phyloP scores from a whole-genome alignment of 176 grass and related monocot species.

The Musa beccarii region DNA sequence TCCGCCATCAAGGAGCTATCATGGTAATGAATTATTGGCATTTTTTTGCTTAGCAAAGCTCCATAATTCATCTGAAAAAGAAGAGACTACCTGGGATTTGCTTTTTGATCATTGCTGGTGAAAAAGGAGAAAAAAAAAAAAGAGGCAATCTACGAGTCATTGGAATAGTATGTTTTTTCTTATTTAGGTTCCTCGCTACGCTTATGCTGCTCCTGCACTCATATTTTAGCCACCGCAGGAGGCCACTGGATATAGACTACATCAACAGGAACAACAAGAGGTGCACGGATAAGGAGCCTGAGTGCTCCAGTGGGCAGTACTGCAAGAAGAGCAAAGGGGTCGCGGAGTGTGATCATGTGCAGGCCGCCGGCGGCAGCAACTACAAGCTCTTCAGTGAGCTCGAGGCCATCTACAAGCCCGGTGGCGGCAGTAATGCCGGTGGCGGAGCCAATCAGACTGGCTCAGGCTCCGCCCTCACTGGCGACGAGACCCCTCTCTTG shows the following conservation, averaged over 20 bases:
- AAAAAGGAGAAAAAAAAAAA: constrained; percentile 14
- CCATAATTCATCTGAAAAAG: constrained; percentile 24
- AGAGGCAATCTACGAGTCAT: constrained; percentile 11
- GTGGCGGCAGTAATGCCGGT: constrained; percentile 23
- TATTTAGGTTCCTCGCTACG: no score
- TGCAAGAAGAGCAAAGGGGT: constrained; percentile 49
- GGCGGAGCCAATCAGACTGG: constrained; percentile 47
- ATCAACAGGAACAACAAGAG: constrained; percentile 65
- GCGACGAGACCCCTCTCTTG: constrained; percentile 57
- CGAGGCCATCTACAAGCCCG: constrained; percentile 93
- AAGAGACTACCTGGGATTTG: constrained; percentile 25
- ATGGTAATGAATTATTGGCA: constrained; percentile 40
- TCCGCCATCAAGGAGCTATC: constrained; percentile 79
- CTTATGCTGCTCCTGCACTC: no score
- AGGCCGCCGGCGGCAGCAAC: constrained; percentile 33
- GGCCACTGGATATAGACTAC: constrained; percentile 90
- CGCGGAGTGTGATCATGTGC: neutral
- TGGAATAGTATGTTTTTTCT: no score
- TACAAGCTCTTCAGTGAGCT: constrained; percentile 99
- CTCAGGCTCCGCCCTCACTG: constrained; percentile 80
- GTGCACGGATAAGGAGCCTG: constrained; percentile 59
- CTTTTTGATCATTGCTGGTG: constrained; percentile 19
- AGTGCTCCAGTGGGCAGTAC: constrained; percentile 31
- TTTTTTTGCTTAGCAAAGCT: constrained; percentile 2
- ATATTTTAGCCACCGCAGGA: constrained; percentile 31